Base-by-base conservation (phyloP, 2,329 filamentous ascomycete species). In the Cercospora janseana region DNA sequence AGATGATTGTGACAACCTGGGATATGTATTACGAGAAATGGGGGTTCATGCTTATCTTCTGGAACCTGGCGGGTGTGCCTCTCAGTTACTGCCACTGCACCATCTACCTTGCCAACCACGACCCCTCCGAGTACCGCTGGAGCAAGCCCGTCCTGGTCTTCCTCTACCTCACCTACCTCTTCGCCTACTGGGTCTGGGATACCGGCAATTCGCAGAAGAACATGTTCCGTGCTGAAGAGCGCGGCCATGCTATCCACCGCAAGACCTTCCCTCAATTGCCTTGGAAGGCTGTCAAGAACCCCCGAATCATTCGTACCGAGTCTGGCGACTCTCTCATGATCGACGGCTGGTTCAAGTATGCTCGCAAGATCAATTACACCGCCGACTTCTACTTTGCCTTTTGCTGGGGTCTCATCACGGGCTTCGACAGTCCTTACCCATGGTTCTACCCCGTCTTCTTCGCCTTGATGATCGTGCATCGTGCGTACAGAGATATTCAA, bases 21-120 rank as follows among this genome's bases (percentile, higher is more conserved):
- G 90, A 95, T 65, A 95, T 95, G 86, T 95, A 94, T 76, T 92
- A 89, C 63, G 90, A 95, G 77, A 95, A 95, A 74, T 91, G 88
- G 82, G 90, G 90, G 45, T 95, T 95, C 76, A 95, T 95, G 90
- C 81, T 95, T 60, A 94, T 94, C 70, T 95, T 95, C 81, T 95
- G 90, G 90, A 95, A 95, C 72, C 77, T 95, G 68, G 89, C 90
- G 38, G 90, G 90, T 60, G 90, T 95, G 20, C 90, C 90, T 10
- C 78, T 95, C 45, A 90, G 84, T 47, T 95, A 95, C 79, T 95
- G 89, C 75, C 90, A 95, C 76, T 93, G 87, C 79, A 92, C 87
- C 41, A 82, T 95, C 63, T 95, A 87, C 73, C 79, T 95, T 43
- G 89, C 89, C 59, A 91, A 87, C 70, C 89, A 94, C 69, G 73